Evolutionary conservation across 345 rosid species (phyloP).

Genomic region (Clarkia xantiana): DNA sequence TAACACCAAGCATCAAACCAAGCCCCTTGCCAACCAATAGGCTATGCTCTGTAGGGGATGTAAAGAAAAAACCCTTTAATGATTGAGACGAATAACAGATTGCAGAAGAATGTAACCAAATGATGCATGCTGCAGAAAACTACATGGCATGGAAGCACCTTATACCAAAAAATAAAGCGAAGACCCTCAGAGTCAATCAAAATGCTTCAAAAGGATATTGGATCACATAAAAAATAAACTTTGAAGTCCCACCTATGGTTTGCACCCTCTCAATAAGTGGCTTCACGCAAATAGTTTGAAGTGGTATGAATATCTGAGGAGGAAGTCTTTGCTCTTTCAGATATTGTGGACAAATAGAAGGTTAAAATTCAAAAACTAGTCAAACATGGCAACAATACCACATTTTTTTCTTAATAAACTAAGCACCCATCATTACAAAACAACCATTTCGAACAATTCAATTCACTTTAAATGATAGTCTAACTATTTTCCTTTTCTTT

Average conservation of each 20-base stretch:
- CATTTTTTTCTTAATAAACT: too few species aligned
- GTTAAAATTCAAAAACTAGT: too few species aligned
- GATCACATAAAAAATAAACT: slow-evolving; percentile 74
- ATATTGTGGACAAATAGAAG: slow-evolving; percentile 41
- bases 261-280: slow-evolving; percentile 70
- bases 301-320: slow-evolving; percentile 94
- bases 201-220: slow-evolving; percentile 56
- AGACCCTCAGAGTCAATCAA: too few species aligned
- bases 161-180: neutral
- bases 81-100: too few species aligned
- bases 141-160: neutral
- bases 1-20: slow-evolving; percentile 39
- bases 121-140: too few species aligned
- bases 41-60: slow-evolving; percentile 51
- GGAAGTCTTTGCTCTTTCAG: slow-evolving; percentile 98
- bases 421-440: too few species aligned
- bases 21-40: slow-evolving; percentile 51
- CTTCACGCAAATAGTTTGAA: slow-evolving; percentile 89
- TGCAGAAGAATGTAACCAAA: too few species aligned
- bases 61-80: neutral
- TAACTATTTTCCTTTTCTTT: too few species aligned
- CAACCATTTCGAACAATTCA: too few species aligned
- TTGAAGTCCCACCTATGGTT: slow-evolving; percentile 70
- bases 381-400: too few species aligned
- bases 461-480: too few species aligned